Base-by-base conservation (phyloP, 306 rosid genomes). In the Trichosanthes cucumerina region DNA sequence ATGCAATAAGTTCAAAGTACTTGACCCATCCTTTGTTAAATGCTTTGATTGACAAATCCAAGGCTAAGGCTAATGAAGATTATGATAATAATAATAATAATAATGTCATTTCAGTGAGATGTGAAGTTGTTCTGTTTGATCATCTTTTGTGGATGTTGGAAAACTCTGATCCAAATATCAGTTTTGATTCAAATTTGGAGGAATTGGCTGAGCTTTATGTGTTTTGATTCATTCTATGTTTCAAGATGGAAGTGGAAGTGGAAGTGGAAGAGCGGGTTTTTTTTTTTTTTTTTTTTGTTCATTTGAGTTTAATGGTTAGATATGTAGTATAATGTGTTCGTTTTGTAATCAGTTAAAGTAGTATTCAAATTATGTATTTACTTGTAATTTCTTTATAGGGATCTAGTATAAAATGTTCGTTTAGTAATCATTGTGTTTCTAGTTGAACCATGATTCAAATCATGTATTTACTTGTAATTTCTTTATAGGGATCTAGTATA, bases 51-150 rank as follows among this genome's bases (percentile, higher is more conserved):
- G 86, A 92, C 68, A 93, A 90, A 83, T 84, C 91, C 0, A 47
- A 26, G 9, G n/a, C 57, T 66, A 90, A 90, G 83, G 82, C 89
- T 6, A 6, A 28, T 12, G 33, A 53, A 2, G 70, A 72, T 26
- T 83, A 79, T 7, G 82, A 53, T 4, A 7, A 13, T 23, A 18
- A 72, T 4, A 7, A 13, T 23, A 18, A 72, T 26, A 81, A 80
- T 6, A 79, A 54, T 46, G 85, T 66, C 34, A 79, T 90, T 79
- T 85, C 86, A 75, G 88, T 91, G 11, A 92, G 84, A 19, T 92
- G 98, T 76, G 98, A 94, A 69, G 96, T 94, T 44, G 95, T 94
- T 82, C 85, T 94, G 34, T 94, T 94, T 84, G 98, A 94, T 77
- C 97, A 94, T 83, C 85, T 94, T 2, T 80, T 94, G 63, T 94